phyloP scores from a whole-genome alignment of 768 basidiomycete genomes.

The Tricholoma furcatifolium region DNA sequence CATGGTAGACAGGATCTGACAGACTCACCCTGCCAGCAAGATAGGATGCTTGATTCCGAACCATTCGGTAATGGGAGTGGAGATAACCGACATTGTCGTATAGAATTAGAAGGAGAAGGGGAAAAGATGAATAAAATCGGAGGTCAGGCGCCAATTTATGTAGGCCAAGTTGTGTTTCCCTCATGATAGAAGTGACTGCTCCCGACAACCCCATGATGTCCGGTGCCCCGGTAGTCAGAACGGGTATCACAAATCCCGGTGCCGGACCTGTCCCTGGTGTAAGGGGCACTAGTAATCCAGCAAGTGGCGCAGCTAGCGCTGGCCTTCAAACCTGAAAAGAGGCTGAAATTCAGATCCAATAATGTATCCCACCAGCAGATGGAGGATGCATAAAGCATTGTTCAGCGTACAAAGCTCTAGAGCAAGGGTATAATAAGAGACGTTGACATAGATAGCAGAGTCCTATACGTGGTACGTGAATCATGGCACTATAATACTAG shows the following conservation, averaged over 20 bases:
- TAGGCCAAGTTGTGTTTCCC: constrained; percentile 1
- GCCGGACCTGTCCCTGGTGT: background rate
- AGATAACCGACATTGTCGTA: constrained; percentile 56
- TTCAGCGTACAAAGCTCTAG: background rate
- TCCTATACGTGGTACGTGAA: background rate
- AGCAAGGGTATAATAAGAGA: constrained; percentile 12
- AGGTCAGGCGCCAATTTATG: constrained; percentile 8
- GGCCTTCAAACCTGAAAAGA: too few relatives aligned
- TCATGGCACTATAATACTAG: constrained; percentile 16
- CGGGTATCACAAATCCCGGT: constrained; percentile 12
- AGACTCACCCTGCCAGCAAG: constrained; percentile 66
- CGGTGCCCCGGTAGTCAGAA: background rate
- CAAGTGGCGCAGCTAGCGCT: too few relatives aligned
- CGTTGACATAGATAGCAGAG: background rate
- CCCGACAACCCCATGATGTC: background rate
- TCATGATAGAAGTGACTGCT: constrained; percentile 13
- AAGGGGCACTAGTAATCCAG: too few relatives aligned
- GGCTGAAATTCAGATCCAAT: too few relatives aligned
- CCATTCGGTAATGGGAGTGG: constrained; percentile 84
- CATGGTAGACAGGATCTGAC: background rate
- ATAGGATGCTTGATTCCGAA: constrained; percentile 90
- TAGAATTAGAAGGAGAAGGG: constrained; percentile 4
- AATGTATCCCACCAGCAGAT: too few relatives aligned
- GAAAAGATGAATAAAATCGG: background rate
- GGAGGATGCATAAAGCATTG: background rate